Evolutionary conservation across 441 rosid genomes (phyloP).

Genomic region (Pelargonium australe): DNA sequence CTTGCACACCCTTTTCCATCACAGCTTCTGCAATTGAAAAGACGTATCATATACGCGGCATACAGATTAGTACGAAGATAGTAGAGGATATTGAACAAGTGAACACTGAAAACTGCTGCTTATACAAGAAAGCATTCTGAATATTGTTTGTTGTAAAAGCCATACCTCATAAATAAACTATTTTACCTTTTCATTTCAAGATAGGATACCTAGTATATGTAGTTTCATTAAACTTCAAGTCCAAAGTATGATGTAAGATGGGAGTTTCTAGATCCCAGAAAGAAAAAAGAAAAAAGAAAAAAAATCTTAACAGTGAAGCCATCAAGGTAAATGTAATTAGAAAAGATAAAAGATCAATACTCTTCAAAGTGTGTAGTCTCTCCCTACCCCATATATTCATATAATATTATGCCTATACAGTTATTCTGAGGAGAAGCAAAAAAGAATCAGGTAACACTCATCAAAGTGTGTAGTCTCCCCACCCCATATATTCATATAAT

Average conservation of each 20-base stretch:
- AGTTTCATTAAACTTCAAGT: background rate
- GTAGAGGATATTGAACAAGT: too few relatives aligned
- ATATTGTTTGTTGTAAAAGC: too few relatives aligned
- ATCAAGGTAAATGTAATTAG: background rate
- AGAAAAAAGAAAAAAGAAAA: too few relatives aligned
- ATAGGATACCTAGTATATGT: background rate
- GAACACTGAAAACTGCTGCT: too few relatives aligned
- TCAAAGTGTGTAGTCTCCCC: background rate
- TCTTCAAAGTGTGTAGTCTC: background rate
- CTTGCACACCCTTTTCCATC: conserved; percentile 46
- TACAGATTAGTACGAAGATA: too few relatives aligned
- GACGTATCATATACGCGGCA: background rate
- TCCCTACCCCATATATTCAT: background rate
- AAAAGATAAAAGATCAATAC: background rate
- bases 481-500: background rate
- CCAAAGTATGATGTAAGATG: background rate
- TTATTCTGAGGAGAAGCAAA: background rate
- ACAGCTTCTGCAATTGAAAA: conserved; percentile 39
- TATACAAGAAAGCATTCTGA: too few relatives aligned
- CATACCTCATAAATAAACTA: too few relatives aligned
- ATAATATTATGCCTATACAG: background rate
- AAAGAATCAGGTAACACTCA: background rate
- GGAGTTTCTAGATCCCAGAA: background rate
- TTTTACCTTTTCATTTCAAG: too few relatives aligned
- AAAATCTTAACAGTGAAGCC: background rate